A percentile compares a stretch with the other conserved stretches of the same genome.
Conservation (phyloP, 1,284 basidiomycete species). For the Ceratobasidium sp. region DNA sequence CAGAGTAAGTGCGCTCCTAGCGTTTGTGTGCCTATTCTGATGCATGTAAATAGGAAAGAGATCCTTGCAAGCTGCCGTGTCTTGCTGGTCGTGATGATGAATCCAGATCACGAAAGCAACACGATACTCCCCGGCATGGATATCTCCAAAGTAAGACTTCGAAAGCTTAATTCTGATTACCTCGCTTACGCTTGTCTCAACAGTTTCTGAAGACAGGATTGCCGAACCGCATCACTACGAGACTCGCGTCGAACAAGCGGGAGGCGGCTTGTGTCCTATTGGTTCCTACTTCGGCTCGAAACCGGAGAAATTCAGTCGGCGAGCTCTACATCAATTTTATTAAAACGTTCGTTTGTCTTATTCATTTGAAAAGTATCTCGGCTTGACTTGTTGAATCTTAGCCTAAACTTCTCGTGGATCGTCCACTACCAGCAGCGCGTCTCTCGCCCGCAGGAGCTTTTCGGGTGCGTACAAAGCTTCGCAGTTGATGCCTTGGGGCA, state of each 20-base stretch:
- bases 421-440: neutral
- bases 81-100: neutral
- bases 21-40: neutral
- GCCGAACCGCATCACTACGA: neutral
- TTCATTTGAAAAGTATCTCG: too few species aligned
- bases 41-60: neutral
- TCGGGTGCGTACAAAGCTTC: neutral
- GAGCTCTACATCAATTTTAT: too few species aligned
- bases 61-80: neutral
- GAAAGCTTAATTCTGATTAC: neutral
- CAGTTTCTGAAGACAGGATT: neutral
- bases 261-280: too few species aligned
- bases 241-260: neutral
- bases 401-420: too few species aligned
- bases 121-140: neutral
- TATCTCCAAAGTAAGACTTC: neutral
- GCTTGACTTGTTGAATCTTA: too few species aligned
- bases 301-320: too few species aligned
- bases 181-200: neutral
- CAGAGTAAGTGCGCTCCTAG: neutral
- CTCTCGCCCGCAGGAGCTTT: neutral
- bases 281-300: too few species aligned
- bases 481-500: neutral
- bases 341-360: too few species aligned
- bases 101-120: neutral